phyloP scores from a whole-genome alignment of 2,329 filamentous ascomycete species.

The Trichoderma aggressivum region DNA sequence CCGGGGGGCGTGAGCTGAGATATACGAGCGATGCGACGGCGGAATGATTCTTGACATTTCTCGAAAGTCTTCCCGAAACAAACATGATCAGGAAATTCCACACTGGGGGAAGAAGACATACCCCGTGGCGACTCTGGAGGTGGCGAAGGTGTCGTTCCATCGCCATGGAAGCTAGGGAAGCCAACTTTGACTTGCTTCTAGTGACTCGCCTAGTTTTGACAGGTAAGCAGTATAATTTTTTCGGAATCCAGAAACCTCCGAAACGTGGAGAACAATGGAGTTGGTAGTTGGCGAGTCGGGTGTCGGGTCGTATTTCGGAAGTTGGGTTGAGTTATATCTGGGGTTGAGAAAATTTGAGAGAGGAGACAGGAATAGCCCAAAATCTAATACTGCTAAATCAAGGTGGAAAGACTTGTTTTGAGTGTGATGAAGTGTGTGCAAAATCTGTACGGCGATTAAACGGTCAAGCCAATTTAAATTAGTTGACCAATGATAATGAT shows the following conservation, averaged over 20 bases:
- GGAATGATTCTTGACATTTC: background rate
- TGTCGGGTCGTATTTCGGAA: background rate
- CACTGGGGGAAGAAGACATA: background rate
- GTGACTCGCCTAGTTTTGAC: background rate
- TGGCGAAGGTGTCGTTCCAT: background rate
- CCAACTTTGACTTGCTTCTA: background rate
- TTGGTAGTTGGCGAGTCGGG: background rate
- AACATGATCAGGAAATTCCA: background rate
- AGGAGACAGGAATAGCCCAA: background rate
- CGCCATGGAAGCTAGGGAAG: background rate
- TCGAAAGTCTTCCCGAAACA: constrained; percentile 5
- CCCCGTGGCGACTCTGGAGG: background rate
- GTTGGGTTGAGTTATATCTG: background rate
- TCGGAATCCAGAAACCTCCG: background rate
- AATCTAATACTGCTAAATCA: background rate
- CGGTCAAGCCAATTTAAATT: background rate
- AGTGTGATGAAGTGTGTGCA: background rate
- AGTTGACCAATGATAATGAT: background rate
- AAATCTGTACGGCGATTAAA: background rate
- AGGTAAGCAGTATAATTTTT: background rate
- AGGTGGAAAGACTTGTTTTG: background rate
- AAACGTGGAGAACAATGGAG: background rate
- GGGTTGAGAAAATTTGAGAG: background rate
- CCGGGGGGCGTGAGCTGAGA: background rate
- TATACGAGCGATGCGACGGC: background rate